Evolutionary conservation across 2,329 filamentous ascomycete genomes (phyloP), one percentile per base, ranked within the genome.

Genomic region (Scytalidium lignicola): DNA sequence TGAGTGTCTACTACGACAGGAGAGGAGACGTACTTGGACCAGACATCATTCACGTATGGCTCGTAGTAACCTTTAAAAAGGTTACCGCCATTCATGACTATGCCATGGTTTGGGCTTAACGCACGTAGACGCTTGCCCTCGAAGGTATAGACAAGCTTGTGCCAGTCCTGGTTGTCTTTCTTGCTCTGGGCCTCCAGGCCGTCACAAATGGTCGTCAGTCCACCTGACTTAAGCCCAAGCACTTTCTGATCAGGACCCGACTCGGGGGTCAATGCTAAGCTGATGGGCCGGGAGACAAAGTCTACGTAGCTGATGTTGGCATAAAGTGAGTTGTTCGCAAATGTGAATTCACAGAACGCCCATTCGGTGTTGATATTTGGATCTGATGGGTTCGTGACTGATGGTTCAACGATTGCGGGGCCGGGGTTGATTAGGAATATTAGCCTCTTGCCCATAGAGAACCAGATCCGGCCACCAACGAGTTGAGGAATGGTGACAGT

Each of bases 241-340:
- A 86, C 69, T 41, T 71, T 67, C 56, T 80, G 73, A 2, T 69
- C 67, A 1, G 51, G 60, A n/a, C 73, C 73, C 13, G 65, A 62
- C 1, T 57, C 61, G 4, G 67, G 71, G 40, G 68, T 67, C 10
- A 83, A 67, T 3, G 72, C 70, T 53, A 83, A 65, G 1, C 78
- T 75, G 46, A 86, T 75, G n/a, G 85, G 83, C 56, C 85, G 63
- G 57, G 72, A 71, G 53, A 90, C 78, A 66, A 91, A 91, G 70
- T 91, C 87, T 47, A 91, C 88, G 63, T 86, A 85, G 53, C 75
- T 81, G 58, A 91, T 83, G 58, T 87, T 87, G 57, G 79, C 81
- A 61, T 80, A 88, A 4, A 87, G 67, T 64, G 86, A 74, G 26
- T 64, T 60, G 29, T 66, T 58, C 65, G 86, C 86, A 67, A 77